Evolutionary conservation across 306 rosid species (phyloP), one percentile per base, ranked within the genome.

Genomic region (Notholithocarpus densiflorus): DNA sequence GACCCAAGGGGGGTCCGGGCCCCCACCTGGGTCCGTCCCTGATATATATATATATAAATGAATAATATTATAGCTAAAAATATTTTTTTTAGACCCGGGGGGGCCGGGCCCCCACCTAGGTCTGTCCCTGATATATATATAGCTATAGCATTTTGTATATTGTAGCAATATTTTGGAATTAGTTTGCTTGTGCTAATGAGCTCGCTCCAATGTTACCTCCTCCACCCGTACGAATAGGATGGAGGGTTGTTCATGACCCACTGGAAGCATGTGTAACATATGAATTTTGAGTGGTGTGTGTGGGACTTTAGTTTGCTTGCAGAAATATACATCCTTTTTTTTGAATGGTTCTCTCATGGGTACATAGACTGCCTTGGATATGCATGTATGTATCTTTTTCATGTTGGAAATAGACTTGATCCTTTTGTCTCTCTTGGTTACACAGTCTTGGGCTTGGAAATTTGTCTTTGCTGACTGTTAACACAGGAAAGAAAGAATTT

Each of bases 401-500:
- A 48, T 48, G 1, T 24, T 66, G 62, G 65, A 59, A 54, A 29
- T 40, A 17, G 61, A 31, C 40, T 14, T 61, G 8, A 66, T 56
- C 6, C 43, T 77, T 11, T 18, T 43, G 56, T 66, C 51, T 48
- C 29, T 23, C 31, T 59, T 65, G 59, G 74, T 72, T 72, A 72
- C 24, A 54, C 68, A 43, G 57, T 31, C 68, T 24, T 64, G 80
- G n/a, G 12, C 69, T 31, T 56, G 48, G 20, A 61, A 51, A 56
- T 20, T 72, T 76, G 26, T 32, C 34, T 79, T 72, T 75, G 23
- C 54, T 62, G 65, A 78, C 74, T 61, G 53, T 48, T 48, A 48
- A 48, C 53, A 48, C 4, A 31, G 75, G 51, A 27, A 37, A 20
- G 66, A 81, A 78, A 77, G 57, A 72, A 53, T 55, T 76, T 75